Base-by-base conservation (phyloP, 2,329 filamentous ascomycete genomes). In the Didymella glomerata region DNA sequence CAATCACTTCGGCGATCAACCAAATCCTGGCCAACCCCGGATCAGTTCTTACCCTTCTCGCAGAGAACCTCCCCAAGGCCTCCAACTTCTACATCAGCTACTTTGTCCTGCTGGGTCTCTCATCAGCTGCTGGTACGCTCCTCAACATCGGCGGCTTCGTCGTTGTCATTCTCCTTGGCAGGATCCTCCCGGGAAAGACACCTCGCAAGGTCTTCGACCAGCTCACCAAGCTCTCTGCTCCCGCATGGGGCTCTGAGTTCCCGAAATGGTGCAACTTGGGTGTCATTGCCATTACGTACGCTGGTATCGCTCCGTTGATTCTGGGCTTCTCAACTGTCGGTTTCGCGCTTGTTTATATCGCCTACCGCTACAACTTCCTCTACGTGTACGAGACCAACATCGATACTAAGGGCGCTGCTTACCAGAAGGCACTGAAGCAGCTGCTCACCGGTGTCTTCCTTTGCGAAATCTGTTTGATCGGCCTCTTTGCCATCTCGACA, bases 71-170 rank as follows among this genome's bases (percentile, higher is more conserved):
- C 7, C 95, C 95, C 22, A 90, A 87, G 62, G 88, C 92, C 0
- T 95, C 93, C 66, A 98, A 96, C 80, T 95, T 98, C 77, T 99
- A 97, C 79, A 89, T 98, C 49, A 92, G 89, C 1, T 99, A 97
- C 80, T 96, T 99, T 67, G 86, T 98, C 45, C 85, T 99, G 5
- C 93, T 98, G 77, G 96, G 94, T 52, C 68, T 74, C 6, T 74
- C 72, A 0, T 64, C 68, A 1, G 71, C 71, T 30, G 63, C 72
- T 16, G 66, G 73, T 13, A 72, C 71, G 2, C 69, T 94, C 18
- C 83, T 96, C 52, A 97, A 97, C 74, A 83, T 97, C 30, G 86
- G 89, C 2, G 88, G 94, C 58, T 79, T 94, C 49, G 94, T 92
- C 75, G 83, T 96, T 71, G 89, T 97, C 59, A 92, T 93, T 49